Evolutionary conservation across 192 early-diverging fungal species (phyloP), one percentile per base, ranked within the genome.

Genomic region (Pilaira anomala): DNA sequence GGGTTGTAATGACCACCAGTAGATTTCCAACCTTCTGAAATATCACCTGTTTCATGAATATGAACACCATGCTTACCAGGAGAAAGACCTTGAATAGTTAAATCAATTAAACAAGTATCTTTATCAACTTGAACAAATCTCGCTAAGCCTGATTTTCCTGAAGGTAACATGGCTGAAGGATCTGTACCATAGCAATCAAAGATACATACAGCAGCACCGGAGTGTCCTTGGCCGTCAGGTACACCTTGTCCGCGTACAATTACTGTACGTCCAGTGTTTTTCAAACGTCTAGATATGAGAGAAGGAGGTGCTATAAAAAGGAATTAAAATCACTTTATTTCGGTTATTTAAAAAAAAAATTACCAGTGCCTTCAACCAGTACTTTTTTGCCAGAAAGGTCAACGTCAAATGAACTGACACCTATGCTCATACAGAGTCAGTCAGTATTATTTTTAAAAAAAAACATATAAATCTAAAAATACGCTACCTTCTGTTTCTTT

Each of bases 131-230:
- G 93, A 45, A 93, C 85, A 62, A 95, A 85, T 11, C 94, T 80
- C 12, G 86, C 92, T 18, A 96, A 78, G 0, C 94, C 94, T 4
- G 79, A 76, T 12, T 52, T 73, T 9, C 65, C 66, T 3, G 22
- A 28, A 19, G 65, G 65, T 3, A 58, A 22, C 0, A 65, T 63
- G 4, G 19, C 19, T 14, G 29, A 26, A 14, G 71, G 65, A 51
- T 78, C 58, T 45, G 42, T 66, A 0, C 68, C 76, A 44, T 76
- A 77, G 57, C 77, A 79, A 56, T 96, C 91, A 54, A 96, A 88
- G 29, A 96, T 95, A 63, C 93, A 94, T 6, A 96, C 94, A 18
- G 94, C 94, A 0, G 93, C 92, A 30, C 89, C 91, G 44, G 87
- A 78, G 62, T 91, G 87, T 7, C 49, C 52, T 25, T 63, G 74